Evolutionary conservation across 2,329 filamentous ascomycete genomes (phyloP).

Genomic region (Aspergillus sp.): DNA sequence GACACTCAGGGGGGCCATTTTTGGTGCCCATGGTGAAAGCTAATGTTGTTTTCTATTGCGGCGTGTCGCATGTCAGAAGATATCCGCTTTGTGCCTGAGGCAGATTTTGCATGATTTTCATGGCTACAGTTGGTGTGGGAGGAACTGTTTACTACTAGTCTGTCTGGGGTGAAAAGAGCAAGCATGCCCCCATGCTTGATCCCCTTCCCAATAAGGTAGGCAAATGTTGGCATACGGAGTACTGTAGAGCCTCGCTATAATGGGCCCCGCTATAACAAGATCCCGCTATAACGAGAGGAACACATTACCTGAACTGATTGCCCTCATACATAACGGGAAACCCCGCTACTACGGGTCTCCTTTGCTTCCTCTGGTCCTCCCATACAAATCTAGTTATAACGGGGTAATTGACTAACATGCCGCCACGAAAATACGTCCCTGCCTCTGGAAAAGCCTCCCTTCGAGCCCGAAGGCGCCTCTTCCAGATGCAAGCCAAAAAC

Average conservation of each 20-base stretch:
- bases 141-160: too few relatives aligned
- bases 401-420: neutral
- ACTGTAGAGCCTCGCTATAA: neutral
- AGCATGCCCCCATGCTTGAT: too few relatives aligned
- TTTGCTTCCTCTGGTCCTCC: neutral
- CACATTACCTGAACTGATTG: neutral
- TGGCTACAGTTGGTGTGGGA: neutral
- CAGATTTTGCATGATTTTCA: neutral
- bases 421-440: conserved; percentile 5
- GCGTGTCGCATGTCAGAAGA: too few relatives aligned
- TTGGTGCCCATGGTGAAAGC: too few relatives aligned
- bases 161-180: too few relatives aligned
- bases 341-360: neutral
- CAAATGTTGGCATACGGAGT: neutral
- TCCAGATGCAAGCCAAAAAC: neutral
- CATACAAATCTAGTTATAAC: neutral
- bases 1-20: too few relatives aligned
- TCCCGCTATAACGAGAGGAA: neutral
- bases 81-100: neutral
- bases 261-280: too few relatives aligned
- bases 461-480: neutral
- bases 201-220: too few relatives aligned
- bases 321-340: neutral
- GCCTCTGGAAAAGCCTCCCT: conserved; percentile 13
- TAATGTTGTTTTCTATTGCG: too few relatives aligned